A percentile compares a stretch with the other conserved stretches of the same genome.
phyloP scores from a whole-genome alignment of 2,329 filamentous ascomycete genomes.

The Colletotrichum aenigma region DNA sequence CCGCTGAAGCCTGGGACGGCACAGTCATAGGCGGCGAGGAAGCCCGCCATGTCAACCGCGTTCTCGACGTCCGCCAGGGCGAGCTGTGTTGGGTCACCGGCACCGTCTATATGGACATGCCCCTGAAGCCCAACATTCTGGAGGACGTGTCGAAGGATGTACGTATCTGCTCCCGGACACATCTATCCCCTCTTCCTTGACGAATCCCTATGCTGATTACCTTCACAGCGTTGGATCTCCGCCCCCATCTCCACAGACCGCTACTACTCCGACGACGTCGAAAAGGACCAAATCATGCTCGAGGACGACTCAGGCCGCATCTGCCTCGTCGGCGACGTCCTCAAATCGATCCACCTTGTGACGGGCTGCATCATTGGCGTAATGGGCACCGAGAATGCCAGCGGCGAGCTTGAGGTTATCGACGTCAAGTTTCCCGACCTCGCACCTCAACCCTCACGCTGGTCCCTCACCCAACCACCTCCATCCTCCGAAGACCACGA shows the following conservation, averaged over 20 bases:
- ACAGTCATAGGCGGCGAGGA: slow-evolving; percentile 79
- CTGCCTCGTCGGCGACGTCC: slow-evolving; percentile 72
- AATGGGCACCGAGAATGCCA: slow-evolving; percentile 89
- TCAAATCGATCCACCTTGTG: slow-evolving; percentile 75
- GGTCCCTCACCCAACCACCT: slow-evolving; percentile 65
- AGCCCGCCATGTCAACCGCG: slow-evolving; percentile 79
- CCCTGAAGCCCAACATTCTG: slow-evolving; percentile 92
- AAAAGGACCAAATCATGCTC: slow-evolving; percentile 74
- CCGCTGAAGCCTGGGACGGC: slow-evolving; percentile 76
- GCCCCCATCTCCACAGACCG: slow-evolving; percentile 79
- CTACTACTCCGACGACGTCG: slow-evolving; percentile 68
- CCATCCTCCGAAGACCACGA: slow-evolving; percentile 49
- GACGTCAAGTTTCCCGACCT: slow-evolving; percentile 90
- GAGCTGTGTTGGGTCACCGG: slow-evolving; percentile 94
- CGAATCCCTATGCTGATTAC: not conserved
- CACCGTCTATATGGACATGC: slow-evolving; percentile 97
- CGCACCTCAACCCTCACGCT: slow-evolving; percentile 79
- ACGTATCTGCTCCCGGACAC: slow-evolving; percentile 30
- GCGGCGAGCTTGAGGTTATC: slow-evolving; percentile 91
- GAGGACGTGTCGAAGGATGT: slow-evolving; percentile 95
- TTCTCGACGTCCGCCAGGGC: slow-evolving; percentile 94
- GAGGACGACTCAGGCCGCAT: slow-evolving; percentile 96
- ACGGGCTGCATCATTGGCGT: slow-evolving; percentile 95
- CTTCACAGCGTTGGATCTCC: slow-evolving; percentile 79
- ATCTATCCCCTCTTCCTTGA: not conserved